Conservation (phyloP, 1,284 basidiomycete species). For the Ustilago bromivora region DNA sequence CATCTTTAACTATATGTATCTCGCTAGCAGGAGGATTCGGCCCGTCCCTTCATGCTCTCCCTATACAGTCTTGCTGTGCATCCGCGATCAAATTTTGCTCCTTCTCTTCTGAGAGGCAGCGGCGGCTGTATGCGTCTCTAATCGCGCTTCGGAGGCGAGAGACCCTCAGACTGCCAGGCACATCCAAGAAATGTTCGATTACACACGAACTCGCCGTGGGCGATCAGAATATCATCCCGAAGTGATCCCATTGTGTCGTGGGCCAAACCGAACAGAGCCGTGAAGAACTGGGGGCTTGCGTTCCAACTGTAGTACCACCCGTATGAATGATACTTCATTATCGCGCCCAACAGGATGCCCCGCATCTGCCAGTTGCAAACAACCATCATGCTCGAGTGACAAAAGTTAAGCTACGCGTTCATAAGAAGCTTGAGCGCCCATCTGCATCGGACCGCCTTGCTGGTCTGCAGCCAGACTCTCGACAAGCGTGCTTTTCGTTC, state of each 20-base stretch:
- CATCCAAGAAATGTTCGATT: not conserved
- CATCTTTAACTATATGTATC: not conserved
- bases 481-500: not conserved
- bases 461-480: too few relatives aligned
- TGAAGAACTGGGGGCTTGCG: too few relatives aligned
- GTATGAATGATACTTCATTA: not conserved
- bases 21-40: not conserved
- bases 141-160: not conserved
- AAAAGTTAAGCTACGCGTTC: not conserved
- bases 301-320: not conserved
- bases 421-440: not conserved
- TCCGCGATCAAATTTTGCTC: not conserved
- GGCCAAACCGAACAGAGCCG: not conserved
- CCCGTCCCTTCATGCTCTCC: conserved; percentile 1
- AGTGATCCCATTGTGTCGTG: not conserved
- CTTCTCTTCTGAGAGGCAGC: not conserved
- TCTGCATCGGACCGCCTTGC: not conserved
- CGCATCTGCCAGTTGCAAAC: not conserved
- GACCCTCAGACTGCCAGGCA: not conserved
- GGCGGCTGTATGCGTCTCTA: not conserved
- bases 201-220: not conserved
- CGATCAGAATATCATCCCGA: not conserved
- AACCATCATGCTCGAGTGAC: not conserved
- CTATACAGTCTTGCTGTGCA: not conserved
- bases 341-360: not conserved